Percentiles rank a stretch among this genome's conserved stretches.
These are phyloP conservation scores for Ganoderma leucocontextum DNA, from an alignment of 1,284 basidiomycete species.

Conservation along the genomic window DNA sequence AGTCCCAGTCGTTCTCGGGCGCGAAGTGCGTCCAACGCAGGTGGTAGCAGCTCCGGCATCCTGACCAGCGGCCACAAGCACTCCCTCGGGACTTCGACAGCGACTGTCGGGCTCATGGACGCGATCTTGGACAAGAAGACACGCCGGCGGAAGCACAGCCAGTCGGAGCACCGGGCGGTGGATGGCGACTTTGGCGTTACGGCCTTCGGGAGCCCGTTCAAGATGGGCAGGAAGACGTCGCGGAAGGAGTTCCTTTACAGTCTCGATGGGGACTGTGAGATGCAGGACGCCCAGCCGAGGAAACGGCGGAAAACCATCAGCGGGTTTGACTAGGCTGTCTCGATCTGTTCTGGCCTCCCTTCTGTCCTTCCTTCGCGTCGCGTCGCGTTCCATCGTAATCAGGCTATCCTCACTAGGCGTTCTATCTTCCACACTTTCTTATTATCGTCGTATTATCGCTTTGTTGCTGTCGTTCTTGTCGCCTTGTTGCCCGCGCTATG, in stretches of 20 bases:
- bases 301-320: slow-evolving; percentile 41
- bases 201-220: slow-evolving; percentile 31
- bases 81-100: slow-evolving; percentile 8
- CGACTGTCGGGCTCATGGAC: slow-evolving; percentile 38
- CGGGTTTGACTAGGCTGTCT: slow-evolving; percentile 29
- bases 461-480: slow-evolving; percentile 21
- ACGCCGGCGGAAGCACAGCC: slow-evolving; percentile 29
- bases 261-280: slow-evolving; percentile 36
- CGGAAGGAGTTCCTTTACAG: slow-evolving; percentile 37
- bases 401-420: neutral
- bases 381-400: neutral
- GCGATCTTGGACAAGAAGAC: slow-evolving; percentile 36
- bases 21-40: slow-evolving; percentile 24
- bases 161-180: slow-evolving; percentile 17
- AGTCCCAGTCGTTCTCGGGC: slow-evolving; percentile 21
- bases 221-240: slow-evolving; percentile 38
- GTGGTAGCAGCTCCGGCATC: slow-evolving; percentile 14
- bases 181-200: slow-evolving; percentile 31
- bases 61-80: slow-evolving; percentile 24
- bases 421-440: slow-evolving; percentile 1
- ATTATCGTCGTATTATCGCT: slow-evolving; percentile 21
- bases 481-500: slow-evolving; percentile 22
- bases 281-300: slow-evolving; percentile 33
- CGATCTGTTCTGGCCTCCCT: neutral
- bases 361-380: neutral